Evolutionary conservation across 805 yeast species (phyloP), one percentile per base, ranked within the genome.

Genomic region (Huiozyma sinensis): DNA sequence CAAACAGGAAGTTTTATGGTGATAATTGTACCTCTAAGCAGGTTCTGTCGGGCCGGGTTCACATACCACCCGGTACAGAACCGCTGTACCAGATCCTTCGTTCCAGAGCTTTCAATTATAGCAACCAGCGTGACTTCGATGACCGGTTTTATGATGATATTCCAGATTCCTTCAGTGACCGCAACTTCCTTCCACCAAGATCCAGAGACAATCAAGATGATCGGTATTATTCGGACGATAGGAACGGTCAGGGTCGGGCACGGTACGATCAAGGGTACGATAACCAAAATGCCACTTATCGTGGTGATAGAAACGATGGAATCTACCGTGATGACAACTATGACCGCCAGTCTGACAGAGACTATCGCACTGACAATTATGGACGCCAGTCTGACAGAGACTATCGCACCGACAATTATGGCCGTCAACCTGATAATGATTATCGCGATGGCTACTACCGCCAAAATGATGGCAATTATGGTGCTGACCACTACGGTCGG

Each of bases 1-100:
- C 97, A 24, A 92, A 92, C 66, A 74, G 96, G 57, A 90, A 89
- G 66, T 88, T 88, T 58, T 92, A 92, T 60, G 97, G 98, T 33
- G 75, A 72, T 52, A 78, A 75, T 52, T 83, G 95, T 61, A 88
- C 92, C 49, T 95, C 97, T 11, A 77, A 86, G 63, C 71, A 72
- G 57, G 84, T 92, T 54, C 71, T 92, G 42, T 67, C 81, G 8
- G 98, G 98, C 31, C 75, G 80, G 50, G 88, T 90, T 10, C 89
- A 84, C 37, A 77, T 95, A 3, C 97, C 97, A 2, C 84, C 95
- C 27, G 89, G 83, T 8, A 81, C 88, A 53, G 97, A 87, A 49
- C 72, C 92, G 2, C 71, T 92, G 50, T 80, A 87, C 77, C 73
- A 92, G 52, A 82, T 92, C 10, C 71, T 92, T 48, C 89, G 87